phyloP scores from a whole-genome alignment of 768 basidiomycete species.

The Cystofilobasidium macerans region DNA sequence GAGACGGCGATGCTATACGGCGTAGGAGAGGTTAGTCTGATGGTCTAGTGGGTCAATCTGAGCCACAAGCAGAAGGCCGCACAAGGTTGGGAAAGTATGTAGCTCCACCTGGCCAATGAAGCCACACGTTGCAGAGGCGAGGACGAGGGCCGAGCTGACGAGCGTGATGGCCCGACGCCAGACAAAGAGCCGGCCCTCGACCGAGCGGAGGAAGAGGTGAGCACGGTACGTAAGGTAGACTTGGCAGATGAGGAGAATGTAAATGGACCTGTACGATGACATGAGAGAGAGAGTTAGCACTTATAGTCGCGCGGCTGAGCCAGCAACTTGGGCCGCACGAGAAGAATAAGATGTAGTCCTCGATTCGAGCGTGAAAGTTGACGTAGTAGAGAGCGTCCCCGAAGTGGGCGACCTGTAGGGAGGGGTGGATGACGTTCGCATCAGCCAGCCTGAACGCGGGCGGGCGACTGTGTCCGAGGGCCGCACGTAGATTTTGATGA shows the following conservation, averaged over 20 bases:
- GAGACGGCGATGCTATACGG: background rate
- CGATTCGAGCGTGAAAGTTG: background rate
- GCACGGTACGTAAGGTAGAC: background rate
- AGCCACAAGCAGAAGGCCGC: background rate
- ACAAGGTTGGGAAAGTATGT: background rate
- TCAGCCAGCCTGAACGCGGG: too few species aligned
- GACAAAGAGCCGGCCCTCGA: background rate
- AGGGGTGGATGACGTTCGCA: too few species aligned
- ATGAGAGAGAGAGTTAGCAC: too few species aligned
- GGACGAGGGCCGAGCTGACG: background rate
- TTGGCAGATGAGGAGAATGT: background rate
- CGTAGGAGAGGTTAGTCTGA: background rate
- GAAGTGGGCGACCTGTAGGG: background rate
- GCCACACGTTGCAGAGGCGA: background rate
- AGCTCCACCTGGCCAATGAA: background rate
- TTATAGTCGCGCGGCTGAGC: too few species aligned
- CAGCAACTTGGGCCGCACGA: too few species aligned
- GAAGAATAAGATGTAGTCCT: background rate
- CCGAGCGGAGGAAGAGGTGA: background rate
- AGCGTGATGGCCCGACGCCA: background rate
- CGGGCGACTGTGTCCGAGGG: too few species aligned
- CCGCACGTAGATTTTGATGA: slow-evolving; percentile 1
- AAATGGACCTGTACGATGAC: too few species aligned
- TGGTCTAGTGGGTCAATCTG: background rate
- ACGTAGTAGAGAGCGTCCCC: background rate